These are phyloP conservation scores for Nakazawaea siamensis DNA, from an alignment of 805 yeast species.

Conservation along the genomic window DNA sequence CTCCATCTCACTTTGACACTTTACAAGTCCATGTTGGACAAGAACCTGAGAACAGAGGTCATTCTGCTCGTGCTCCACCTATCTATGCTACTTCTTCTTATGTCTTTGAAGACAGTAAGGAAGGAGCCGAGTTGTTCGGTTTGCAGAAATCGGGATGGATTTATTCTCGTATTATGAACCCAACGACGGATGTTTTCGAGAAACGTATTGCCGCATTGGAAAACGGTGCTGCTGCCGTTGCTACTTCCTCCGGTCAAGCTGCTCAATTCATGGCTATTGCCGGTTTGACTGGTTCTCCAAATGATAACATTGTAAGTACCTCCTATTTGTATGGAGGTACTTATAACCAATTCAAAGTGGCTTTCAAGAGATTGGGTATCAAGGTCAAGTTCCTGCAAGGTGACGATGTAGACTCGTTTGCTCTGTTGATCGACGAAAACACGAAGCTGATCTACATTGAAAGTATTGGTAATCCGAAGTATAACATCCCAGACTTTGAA, in stretches of 20 bases:
- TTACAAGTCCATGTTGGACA: slow-evolving; percentile 95
- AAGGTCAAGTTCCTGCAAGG: slow-evolving; percentile 81
- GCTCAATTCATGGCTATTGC: slow-evolving; percentile 84
- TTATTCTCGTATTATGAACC: slow-evolving; percentile 87
- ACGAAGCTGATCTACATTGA: slow-evolving; percentile 90
- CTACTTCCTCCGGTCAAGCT: slow-evolving; percentile 93
- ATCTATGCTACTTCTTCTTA: slow-evolving; percentile 89
- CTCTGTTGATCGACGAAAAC: slow-evolving; percentile 63
- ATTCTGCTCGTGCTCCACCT: slow-evolving; percentile 84
- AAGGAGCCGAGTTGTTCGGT: slow-evolving; percentile 88
- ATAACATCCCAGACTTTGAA: slow-evolving; percentile 87
- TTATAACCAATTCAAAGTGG: slow-evolving; percentile 88
- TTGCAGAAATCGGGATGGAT: slow-evolving; percentile 78
- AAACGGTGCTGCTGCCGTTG: slow-evolving; percentile 85
- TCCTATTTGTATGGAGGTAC: slow-evolving; percentile 93
- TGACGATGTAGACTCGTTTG: slow-evolving; percentile 66
- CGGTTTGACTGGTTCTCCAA: slow-evolving; percentile 75
- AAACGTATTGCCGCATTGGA: slow-evolving; percentile 89
- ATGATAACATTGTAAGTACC: slow-evolving; percentile 79
- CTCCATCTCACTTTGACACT: slow-evolving; percentile 74
- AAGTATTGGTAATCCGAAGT: slow-evolving; percentile 88
- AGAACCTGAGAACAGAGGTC: slow-evolving; percentile 49
- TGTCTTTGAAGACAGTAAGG: slow-evolving; percentile 79
- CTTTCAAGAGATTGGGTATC: slow-evolving; percentile 83
- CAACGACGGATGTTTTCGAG: slow-evolving; percentile 88